Percentiles rank a stretch among this genome's conserved stretches.
These are phyloP conservation scores for Astraeus odoratus DNA, from an alignment of 768 basidiomycete genomes.

Conservation along the genomic window DNA sequence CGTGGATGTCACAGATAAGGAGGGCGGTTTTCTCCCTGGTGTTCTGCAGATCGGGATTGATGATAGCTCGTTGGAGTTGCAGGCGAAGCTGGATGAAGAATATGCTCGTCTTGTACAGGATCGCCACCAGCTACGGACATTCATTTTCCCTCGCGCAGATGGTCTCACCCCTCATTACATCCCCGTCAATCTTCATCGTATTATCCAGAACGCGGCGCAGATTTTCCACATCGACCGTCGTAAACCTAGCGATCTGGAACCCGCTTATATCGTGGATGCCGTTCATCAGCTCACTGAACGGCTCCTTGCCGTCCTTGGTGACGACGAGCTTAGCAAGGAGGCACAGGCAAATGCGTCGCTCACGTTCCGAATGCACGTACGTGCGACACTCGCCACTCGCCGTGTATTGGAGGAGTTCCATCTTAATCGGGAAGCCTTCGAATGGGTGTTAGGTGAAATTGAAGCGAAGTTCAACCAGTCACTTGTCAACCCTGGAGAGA, in stretches of 20 bases:
- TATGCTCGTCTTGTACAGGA: slow-evolving; percentile 61
- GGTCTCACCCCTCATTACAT: slow-evolving; percentile 74
- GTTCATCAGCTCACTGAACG: slow-evolving; percentile 70
- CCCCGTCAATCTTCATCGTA: slow-evolving; percentile 92
- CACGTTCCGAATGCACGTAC: slow-evolving; percentile 89
- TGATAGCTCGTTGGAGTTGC: slow-evolving; percentile 75
- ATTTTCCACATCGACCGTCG: slow-evolving; percentile 96
- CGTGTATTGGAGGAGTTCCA: slow-evolving; percentile 86
- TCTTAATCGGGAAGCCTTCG: slow-evolving; percentile 88
- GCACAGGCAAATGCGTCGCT: slow-evolving; percentile 87
- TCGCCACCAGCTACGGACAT: slow-evolving; percentile 68
- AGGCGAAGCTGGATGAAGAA: slow-evolving; percentile 79
- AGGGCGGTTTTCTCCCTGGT: slow-evolving; percentile 72
- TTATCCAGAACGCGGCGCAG: slow-evolving; percentile 91
- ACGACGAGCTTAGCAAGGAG: slow-evolving; percentile 64
- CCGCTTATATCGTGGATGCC: slow-evolving; percentile 76
- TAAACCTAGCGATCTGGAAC: slow-evolving; percentile 89
- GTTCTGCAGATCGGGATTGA: slow-evolving; percentile 85
- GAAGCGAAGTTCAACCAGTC: slow-evolving; percentile 96
- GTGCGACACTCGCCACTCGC: slow-evolving; percentile 81
- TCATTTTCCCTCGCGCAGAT: slow-evolving; percentile 76
- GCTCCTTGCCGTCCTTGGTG: slow-evolving; percentile 83
- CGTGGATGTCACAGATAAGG: slow-evolving; percentile 87
- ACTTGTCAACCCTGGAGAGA: slow-evolving; percentile 89
- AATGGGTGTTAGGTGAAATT: slow-evolving; percentile 94